These are phyloP conservation scores for Aotearoamyces nothofagi DNA, from an alignment of 2,329 filamentous ascomycete species.

Conservation along the genomic window DNA sequence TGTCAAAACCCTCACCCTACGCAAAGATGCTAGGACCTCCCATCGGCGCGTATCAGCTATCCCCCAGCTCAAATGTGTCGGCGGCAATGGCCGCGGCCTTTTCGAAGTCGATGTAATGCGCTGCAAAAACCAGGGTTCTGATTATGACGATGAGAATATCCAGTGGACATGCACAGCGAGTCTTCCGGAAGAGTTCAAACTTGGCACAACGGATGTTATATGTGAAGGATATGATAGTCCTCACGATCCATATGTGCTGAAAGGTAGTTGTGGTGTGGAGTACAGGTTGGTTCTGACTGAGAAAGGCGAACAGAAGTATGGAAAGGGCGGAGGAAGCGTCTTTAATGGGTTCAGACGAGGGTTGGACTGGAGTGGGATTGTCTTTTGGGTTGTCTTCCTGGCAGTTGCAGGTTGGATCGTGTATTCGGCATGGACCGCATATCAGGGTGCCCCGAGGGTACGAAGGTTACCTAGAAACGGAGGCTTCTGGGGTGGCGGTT, in stretches of 20 bases:
- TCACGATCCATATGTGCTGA: conserved; percentile 75
- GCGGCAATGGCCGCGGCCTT: conserved; percentile 47
- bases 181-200: conserved; percentile 45
- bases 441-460: conserved; percentile 2
- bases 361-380: conserved; percentile 21
- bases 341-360: conserved; percentile 11
- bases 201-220: conserved; percentile 76
- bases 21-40: conserved; percentile 49
- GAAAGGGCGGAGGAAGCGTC: conserved; percentile 14
- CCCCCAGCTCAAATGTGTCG: conserved; percentile 67
- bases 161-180: conserved; percentile 75
- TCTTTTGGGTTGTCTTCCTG: conserved; percentile 50
- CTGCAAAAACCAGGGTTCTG: conserved; percentile 72
- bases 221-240: conserved; percentile 75
- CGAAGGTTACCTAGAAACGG: conserved; percentile 19
- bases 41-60: conserved; percentile 63
- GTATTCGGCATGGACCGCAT: conserved; percentile 31
- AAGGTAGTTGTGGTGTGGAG: conserved; percentile 85
- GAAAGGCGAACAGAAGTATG: conserved; percentile 57
- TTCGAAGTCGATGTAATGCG: conserved; percentile 72
- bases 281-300: conserved; percentile 71
- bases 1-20: conserved; percentile 68
- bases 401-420: conserved; percentile 45
- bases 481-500: conserved; percentile 25
- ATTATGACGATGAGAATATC: conserved; percentile 67